These are phyloP conservation scores for Cryptococcus floricola DNA, from an alignment of 1,284 basidiomycete species.

Conservation along the genomic window DNA sequence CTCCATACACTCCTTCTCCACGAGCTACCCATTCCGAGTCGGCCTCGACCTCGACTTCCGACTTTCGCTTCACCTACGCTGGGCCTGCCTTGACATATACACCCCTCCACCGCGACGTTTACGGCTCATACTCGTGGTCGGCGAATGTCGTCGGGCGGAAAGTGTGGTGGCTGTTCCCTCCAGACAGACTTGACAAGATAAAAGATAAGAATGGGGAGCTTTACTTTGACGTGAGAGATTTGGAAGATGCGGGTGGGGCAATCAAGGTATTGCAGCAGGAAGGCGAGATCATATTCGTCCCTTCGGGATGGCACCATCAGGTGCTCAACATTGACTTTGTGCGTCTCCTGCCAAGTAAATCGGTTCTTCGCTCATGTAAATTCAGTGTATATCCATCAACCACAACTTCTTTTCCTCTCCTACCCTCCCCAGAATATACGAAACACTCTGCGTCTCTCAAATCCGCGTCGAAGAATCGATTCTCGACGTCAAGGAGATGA, in stretches of 20 bases:
- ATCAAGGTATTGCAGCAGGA: slow-evolving; percentile 39
- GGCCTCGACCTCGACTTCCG: slow-evolving; percentile 18
- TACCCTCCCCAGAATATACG: slow-evolving; percentile 52
- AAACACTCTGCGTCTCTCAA: slow-evolving; percentile 47
- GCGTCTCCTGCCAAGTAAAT: neutral
- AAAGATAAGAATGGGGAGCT: slow-evolving; percentile 25
- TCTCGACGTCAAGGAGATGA: slow-evolving; percentile 51
- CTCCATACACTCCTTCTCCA: slow-evolving; percentile 26
- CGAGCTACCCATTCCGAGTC: neutral
- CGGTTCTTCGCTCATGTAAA: neutral
- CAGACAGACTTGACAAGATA: slow-evolving; percentile 33
- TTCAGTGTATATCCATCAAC: slow-evolving; percentile 52
- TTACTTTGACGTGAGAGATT: slow-evolving; percentile 44
- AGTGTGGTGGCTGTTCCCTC: slow-evolving; percentile 56
- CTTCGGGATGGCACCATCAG: slow-evolving; percentile 51
- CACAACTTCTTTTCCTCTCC: slow-evolving; percentile 56
- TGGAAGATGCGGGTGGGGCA: slow-evolving; percentile 33
- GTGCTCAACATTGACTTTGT: slow-evolving; percentile 47
- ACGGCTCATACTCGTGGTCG: slow-evolving; percentile 58
- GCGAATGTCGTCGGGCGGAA: slow-evolving; percentile 57
- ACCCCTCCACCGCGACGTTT: slow-evolving; percentile 55
- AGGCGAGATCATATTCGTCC: slow-evolving; percentile 53
- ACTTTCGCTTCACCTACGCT: slow-evolving; percentile 50
- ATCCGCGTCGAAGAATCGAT: slow-evolving; percentile 49
- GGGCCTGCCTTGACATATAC: slow-evolving; percentile 51